Evolutionary conservation across 305 asterid species (phyloP).

Genomic region (Fraxinus platypoda): DNA sequence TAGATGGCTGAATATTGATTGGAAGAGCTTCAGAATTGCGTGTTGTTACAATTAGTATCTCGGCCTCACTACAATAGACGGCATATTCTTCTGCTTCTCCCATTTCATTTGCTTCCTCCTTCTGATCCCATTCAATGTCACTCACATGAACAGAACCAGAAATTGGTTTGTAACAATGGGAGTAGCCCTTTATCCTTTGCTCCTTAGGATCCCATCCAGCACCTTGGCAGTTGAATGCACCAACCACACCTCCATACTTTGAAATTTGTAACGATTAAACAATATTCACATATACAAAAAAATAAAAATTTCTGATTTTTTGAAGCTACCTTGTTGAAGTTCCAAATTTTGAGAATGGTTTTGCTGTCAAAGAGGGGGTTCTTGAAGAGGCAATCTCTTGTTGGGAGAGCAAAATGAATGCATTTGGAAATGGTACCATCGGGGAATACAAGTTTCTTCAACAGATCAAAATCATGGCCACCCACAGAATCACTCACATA

Average conservation of each 20-base stretch:
- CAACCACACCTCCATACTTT: slow-evolving; percentile 75
- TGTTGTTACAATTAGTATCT: slow-evolving; percentile 31
- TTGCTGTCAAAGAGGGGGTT: slow-evolving; percentile 74
- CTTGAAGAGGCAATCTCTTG: slow-evolving; percentile 81
- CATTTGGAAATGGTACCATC: slow-evolving; percentile 78
- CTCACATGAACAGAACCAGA: slow-evolving; percentile 41
- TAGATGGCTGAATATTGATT: slow-evolving; percentile 51
- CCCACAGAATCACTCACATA: slow-evolving; percentile 77
- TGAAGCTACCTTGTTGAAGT: slow-evolving; percentile 68
- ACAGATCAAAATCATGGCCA: slow-evolving; percentile 67
- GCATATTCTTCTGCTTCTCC: slow-evolving; percentile 66
- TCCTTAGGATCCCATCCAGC: slow-evolving; percentile 85
- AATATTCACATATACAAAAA: not conserved
- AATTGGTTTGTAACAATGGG: slow-evolving; percentile 59
- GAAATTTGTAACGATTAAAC: not conserved
- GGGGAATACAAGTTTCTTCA: slow-evolving; percentile 49
- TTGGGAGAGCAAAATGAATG: slow-evolving; percentile 74
- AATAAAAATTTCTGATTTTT: no score
- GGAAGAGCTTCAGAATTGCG: slow-evolving; percentile 35
- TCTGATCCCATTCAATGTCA: slow-evolving; percentile 69
- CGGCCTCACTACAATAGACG: slow-evolving; percentile 52
- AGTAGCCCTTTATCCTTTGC: slow-evolving; percentile 60
- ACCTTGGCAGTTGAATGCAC: slow-evolving; percentile 89
- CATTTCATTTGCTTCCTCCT: slow-evolving; percentile 35
- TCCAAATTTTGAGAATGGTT: slow-evolving; percentile 76